Percentiles rank a stretch among this genome's conserved stretches.
phyloP scores from a whole-genome alignment of 2,329 filamentous ascomycete species.

The Biscogniauxia mediterranea region DNA sequence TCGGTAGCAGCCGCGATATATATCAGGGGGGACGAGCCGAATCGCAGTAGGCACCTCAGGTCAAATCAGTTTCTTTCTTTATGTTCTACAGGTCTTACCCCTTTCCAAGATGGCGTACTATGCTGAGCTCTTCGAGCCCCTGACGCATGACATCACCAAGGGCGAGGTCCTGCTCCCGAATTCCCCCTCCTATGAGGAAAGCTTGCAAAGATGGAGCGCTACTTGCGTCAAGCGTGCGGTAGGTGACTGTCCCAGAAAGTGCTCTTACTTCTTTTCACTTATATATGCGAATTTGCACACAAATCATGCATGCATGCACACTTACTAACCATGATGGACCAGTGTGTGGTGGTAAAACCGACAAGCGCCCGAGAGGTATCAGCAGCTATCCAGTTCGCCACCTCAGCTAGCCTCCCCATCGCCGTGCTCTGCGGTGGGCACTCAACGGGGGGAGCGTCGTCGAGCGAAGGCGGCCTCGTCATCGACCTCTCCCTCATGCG shows the following conservation, averaged over 20 bases:
- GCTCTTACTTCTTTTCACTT: no score
- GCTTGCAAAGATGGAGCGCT: slow-evolving; percentile 37
- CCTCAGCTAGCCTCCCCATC: slow-evolving; percentile 44
- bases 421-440: slow-evolving; percentile 57
- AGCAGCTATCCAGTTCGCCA: slow-evolving; percentile 42
- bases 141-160: slow-evolving; percentile 1
- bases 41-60: not conserved
- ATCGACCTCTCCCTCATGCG: slow-evolving; percentile 54
- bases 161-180: slow-evolving; percentile 34
- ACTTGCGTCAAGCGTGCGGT: slow-evolving; percentile 37
- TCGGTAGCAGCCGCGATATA: not conserved
- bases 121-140: slow-evolving; percentile 5
- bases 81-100: not conserved
- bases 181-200: slow-evolving; percentile 34
- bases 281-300: no score
- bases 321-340: not conserved
- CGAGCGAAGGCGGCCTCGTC: slow-evolving; percentile 51
- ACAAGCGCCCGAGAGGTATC: slow-evolving; percentile 35
- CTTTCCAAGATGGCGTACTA: not conserved
- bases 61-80: not conserved
- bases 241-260: not conserved
- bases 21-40: not conserved
- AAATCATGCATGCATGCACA: not conserved
- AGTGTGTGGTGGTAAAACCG: slow-evolving; percentile 47
- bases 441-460: slow-evolving; percentile 50